Percentiles rank a stretch among this genome's conserved stretches.
phyloP scores from a whole-genome alignment of 371 early-diverging fungal genomes.

The Apophysomyces sp. region DNA sequence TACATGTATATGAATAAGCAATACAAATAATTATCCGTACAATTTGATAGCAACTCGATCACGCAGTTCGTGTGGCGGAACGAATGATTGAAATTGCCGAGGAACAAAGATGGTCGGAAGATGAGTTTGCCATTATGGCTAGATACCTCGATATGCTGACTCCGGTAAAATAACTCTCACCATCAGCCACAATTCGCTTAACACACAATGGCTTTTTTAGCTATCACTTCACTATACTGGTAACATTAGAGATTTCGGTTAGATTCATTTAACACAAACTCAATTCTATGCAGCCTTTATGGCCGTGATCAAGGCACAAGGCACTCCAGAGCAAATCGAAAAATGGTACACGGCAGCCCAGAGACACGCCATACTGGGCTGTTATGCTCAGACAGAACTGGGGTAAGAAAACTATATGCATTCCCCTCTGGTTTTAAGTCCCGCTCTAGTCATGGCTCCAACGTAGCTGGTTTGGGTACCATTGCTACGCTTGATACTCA shows the following conservation, averaged over 20 bases:
- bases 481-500: constrained; percentile 77
- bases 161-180: constrained; percentile 36
- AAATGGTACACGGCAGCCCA: constrained; percentile 69
- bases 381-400: constrained; percentile 86
- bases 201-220: constrained; percentile 14
- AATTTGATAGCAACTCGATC: constrained; percentile 30
- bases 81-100: constrained; percentile 40
- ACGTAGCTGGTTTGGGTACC: constrained; percentile 83
- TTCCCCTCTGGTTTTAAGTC: background rate
- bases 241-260: constrained; percentile 2
- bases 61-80: constrained; percentile 25
- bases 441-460: constrained; percentile 58
- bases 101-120: constrained; percentile 31
- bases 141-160: constrained; percentile 29
- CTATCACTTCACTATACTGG: constrained; percentile 50
- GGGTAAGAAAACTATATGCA: constrained; percentile 37
- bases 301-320: constrained; percentile 72
- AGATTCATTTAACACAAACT: background rate
- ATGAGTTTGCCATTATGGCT: constrained; percentile 31
- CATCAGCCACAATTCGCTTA: background rate
- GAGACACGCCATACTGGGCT: constrained; percentile 76
- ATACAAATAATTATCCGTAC: too few species aligned
- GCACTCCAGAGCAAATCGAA: constrained; percentile 66
- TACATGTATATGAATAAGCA: background rate
- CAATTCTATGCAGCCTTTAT: constrained; percentile 62